phyloP scores from a whole-genome alignment of 2,329 filamentous ascomycete species.

The Knoxdaviesia proteae region DNA sequence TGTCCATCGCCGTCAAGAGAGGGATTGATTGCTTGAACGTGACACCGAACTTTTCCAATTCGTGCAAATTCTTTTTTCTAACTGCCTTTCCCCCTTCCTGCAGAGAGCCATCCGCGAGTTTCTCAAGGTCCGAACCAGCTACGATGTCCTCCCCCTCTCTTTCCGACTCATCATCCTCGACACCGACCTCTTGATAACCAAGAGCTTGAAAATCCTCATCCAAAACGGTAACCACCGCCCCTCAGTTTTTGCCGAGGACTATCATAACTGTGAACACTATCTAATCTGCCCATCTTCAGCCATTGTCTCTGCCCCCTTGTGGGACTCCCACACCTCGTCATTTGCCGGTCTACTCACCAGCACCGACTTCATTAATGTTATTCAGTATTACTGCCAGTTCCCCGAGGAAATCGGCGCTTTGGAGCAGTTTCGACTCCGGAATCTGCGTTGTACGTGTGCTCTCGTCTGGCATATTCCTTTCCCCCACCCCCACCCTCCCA shows the following conservation, averaged over 20 bases:
- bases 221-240: constrained; percentile 52
- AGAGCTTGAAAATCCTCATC: constrained; percentile 84
- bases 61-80: neutral
- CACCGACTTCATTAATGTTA: constrained; percentile 95
- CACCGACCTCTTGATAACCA: constrained; percentile 85
- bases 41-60: neutral
- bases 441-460: constrained; percentile 51
- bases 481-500: neutral
- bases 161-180: constrained; percentile 94
- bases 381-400: constrained; percentile 97
- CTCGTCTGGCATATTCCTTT: neutral
- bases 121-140: constrained; percentile 86
- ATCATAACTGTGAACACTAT: neutral
- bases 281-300: constrained; percentile 26
- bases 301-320: constrained; percentile 91
- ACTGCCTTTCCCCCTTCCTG: constrained; percentile 2
- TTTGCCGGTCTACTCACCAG: constrained; percentile 90
- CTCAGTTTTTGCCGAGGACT: neutral
- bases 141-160: constrained; percentile 89
- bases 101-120: constrained; percentile 88
- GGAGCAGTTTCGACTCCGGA: constrained; percentile 83
- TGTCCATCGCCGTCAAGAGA: no score
- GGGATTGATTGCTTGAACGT: no score
- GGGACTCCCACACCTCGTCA: constrained; percentile 82
- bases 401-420: constrained; percentile 76